phyloP scores from a whole-genome alignment of 305 asterid species.

The Salvia sclarea region DNA sequence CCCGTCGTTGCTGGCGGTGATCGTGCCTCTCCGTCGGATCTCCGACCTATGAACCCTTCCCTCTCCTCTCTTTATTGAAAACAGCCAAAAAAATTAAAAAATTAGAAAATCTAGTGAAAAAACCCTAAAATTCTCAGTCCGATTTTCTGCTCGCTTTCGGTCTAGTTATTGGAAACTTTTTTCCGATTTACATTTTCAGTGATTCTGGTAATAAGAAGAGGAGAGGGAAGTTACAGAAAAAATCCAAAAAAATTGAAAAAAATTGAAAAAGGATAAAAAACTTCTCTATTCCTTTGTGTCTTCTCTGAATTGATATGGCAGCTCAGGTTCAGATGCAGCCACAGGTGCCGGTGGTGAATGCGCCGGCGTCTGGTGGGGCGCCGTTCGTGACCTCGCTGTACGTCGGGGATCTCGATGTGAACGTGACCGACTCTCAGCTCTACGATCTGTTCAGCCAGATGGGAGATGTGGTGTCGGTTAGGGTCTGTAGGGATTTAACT shows the following conservation, averaged over 20 bases:
- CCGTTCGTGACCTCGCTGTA: conserved; percentile 87
- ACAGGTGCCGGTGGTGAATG: conserved; percentile 49
- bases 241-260: conserved; percentile 43
- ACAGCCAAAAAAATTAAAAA: conserved; percentile 29
- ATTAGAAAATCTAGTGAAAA: conserved; percentile 42
- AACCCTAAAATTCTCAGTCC: conserved; percentile 23
- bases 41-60: conserved; percentile 85
- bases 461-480: conserved; percentile 87
- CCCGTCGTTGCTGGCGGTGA: conserved; percentile 60
- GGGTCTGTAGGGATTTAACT: conserved; percentile 92
- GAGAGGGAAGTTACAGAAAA: conserved; percentile 79
- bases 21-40: conserved; percentile 54
- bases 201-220: conserved; percentile 66
- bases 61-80: conserved; percentile 76
- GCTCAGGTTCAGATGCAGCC: conserved; percentile 81
- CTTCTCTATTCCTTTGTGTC: background rate
- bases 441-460: conserved; percentile 87
- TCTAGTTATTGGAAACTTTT: conserved; percentile 25
- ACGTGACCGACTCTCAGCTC: conserved; percentile 90
- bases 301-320: conserved; percentile 54
- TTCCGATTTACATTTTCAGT: conserved; percentile 29
- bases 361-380: conserved; percentile 44
- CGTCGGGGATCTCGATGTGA: conserved; percentile 87
- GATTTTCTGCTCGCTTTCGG: conserved; percentile 30
- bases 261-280: conserved; percentile 35